Conservation (phyloP, 257 asterid genomes). For the Scutellaria galericulata region DNA sequence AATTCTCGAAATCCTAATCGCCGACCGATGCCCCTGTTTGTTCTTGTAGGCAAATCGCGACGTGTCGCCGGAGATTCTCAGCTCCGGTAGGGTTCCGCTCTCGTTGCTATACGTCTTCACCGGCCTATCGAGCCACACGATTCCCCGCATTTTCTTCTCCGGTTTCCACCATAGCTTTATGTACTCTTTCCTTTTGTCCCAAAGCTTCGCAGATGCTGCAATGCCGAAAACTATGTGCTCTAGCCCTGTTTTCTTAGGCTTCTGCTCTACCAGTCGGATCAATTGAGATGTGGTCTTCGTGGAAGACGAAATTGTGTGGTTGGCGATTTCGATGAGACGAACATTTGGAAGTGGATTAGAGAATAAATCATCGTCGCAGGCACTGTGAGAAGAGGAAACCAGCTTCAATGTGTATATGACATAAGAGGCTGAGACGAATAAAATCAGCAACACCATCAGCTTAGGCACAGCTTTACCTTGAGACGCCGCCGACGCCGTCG, state of each 20-base stretch:
- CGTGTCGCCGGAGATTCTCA: slow-evolving; percentile 59
- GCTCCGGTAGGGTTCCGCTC: slow-evolving; percentile 47
- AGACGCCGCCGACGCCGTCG: slow-evolving; percentile 35
- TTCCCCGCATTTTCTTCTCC: slow-evolving; percentile 55
- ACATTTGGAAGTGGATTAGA: slow-evolving; percentile 23
- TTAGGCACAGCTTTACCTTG: slow-evolving; percentile 56
- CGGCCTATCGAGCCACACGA: slow-evolving; percentile 59
- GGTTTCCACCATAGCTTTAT: slow-evolving; percentile 70
- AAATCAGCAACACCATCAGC: slow-evolving; percentile 65
- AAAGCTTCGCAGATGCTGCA: slow-evolving; percentile 64
- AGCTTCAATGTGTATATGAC: slow-evolving; percentile 52
- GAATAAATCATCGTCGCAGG: slow-evolving; percentile 46
- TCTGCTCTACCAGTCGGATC: neutral
- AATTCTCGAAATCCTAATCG: slow-evolving; percentile 65
- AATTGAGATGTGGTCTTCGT: neutral
- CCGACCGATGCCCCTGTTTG: slow-evolving; percentile 66
- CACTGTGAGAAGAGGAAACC: slow-evolving; percentile 44
- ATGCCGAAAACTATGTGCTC: slow-evolving; percentile 66
- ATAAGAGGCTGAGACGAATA: slow-evolving; percentile 58
- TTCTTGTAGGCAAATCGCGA: slow-evolving; percentile 50
- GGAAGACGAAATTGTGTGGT: slow-evolving; percentile 14
- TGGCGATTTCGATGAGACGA: slow-evolving; percentile 6
- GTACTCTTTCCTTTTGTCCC: slow-evolving; percentile 64
- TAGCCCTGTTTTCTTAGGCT: slow-evolving; percentile 36
- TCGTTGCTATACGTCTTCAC: slow-evolving; percentile 43